These are phyloP conservation scores for Mucor piriformis DNA, from an alignment of 371 early-diverging fungal species.

Conservation along the genomic window DNA sequence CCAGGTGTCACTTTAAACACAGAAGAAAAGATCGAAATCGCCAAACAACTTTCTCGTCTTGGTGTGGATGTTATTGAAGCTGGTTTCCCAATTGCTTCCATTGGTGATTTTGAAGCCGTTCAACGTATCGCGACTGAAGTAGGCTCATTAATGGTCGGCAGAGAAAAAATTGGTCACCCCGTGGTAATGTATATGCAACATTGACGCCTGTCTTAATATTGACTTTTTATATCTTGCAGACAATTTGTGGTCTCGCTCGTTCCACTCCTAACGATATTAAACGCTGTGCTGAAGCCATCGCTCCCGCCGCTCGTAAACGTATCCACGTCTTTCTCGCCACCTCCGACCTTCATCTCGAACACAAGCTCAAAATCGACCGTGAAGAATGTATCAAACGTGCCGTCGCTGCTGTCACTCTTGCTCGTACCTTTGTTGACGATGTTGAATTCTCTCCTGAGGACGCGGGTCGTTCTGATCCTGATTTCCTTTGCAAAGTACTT, in stretches of 20 bases:
- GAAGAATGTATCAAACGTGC: constrained; percentile 88
- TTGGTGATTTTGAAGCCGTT: constrained; percentile 96
- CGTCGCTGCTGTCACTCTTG: constrained; percentile 80
- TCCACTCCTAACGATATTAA: constrained; percentile 85
- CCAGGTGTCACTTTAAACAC: constrained; percentile 93
- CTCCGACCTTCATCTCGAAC: constrained; percentile 92
- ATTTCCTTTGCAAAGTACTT: constrained; percentile 84
- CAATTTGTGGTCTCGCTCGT: constrained; percentile 91
- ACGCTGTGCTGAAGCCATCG: constrained; percentile 88
- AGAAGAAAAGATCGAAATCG: constrained; percentile 93
- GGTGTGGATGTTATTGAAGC: constrained; percentile 96
- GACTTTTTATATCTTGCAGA: constrained; percentile 40
- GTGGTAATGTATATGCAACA: constrained; percentile 69
- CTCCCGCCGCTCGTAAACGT: constrained; percentile 79
- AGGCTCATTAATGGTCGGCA: constrained; percentile 81
- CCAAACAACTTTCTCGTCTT: constrained; percentile 84
- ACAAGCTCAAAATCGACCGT: constrained; percentile 90
- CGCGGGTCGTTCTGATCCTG: constrained; percentile 87
- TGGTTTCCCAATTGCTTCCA: constrained; percentile 92
- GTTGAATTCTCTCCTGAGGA: constrained; percentile 97
- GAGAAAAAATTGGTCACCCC: constrained; percentile 80
- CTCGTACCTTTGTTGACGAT: constrained; percentile 78
- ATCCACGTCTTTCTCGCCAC: constrained; percentile 96
- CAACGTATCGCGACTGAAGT: constrained; percentile 90
- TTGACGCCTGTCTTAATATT: too few relatives aligned